Evolutionary conservation across 2,329 filamentous ascomycete genomes (phyloP), one percentile per base, ranked within the genome.

Genomic region (Fusarium duplospermum): DNA sequence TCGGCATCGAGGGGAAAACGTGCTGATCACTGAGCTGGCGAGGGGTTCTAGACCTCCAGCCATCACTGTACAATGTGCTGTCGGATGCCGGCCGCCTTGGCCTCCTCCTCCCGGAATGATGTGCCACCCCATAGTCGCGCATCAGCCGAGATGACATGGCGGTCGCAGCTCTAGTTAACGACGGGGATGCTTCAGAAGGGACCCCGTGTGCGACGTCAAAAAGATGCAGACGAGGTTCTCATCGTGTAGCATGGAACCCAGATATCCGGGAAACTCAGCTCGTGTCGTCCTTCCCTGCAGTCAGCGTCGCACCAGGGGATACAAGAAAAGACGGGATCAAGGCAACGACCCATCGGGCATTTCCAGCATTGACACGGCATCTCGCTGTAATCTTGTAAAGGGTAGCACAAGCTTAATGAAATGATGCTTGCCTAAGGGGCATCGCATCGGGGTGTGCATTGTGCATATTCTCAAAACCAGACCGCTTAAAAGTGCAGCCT

Each of bases 221-320:
- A 38, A n/a, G 40, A 58, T 7, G 22, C 40, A 22, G 47, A n/a
- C 24, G 64, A 64, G 50, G 52, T 38, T 42, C 38, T 9, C 16
- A 54, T 4, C 20, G n/a, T 35, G 38, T 42, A 42, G 38, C 38
- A 47, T 38, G 33, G 47, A 20, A 29, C 33, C 50, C 52, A 58
- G 54, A 54, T 27, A 47, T 40, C 58, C 66, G 65, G 62, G 40
- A 62, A 66, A 35, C 54, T 27, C 36, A 52, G 40, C 42, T 65
- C 59, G 62, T 36, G 35, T 58, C 50, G 20, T 57, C 57, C 60
- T 20, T 60, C 40, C 52, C 62, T 66, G 40, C 60, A 59, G 63
- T 67, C 70, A 73, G 69, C 57, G 72, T 75, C 50, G 40, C 75
- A 74, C 75, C 59, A 58, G 54, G 35, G 24, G 20, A 38, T n/a